These are phyloP conservation scores for Russula griseocarnosa DNA, from an alignment of 768 basidiomycete genomes.

Conservation along the genomic window DNA sequence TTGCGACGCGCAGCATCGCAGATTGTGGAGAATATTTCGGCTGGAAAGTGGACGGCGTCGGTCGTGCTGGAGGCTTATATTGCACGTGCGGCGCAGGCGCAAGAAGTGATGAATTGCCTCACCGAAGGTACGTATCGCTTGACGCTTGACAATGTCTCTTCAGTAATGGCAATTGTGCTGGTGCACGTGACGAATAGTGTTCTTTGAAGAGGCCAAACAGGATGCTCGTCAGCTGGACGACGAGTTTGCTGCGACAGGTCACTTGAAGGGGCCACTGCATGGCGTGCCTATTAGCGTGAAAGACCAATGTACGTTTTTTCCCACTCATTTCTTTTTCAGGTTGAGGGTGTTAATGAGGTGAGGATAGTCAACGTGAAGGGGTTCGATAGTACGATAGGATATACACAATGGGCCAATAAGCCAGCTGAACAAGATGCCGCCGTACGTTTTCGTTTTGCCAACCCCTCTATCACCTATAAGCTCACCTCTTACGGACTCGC, in stretches of 20 bases:
- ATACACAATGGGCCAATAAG: slow-evolving; percentile 63
- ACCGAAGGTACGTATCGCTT: slow-evolving; percentile 57
- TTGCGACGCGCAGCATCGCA: slow-evolving; percentile 36
- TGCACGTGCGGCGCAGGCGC: slow-evolving; percentile 50
- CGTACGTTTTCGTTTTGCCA: slow-evolving; percentile 39
- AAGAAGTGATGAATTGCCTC: slow-evolving; percentile 65
- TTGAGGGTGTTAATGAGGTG: background rate
- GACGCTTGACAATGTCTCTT: no score
- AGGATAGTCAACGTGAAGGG: slow-evolving; percentile 55
- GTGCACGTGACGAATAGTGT: slow-evolving; percentile 43
- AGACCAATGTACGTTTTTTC: slow-evolving; percentile 56
- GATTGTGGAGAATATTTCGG: slow-evolving; percentile 42
- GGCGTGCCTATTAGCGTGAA: slow-evolving; percentile 80
- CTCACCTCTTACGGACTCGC: background rate
- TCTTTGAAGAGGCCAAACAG: slow-evolving; percentile 63
- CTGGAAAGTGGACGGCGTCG: slow-evolving; percentile 44
- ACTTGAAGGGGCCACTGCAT: slow-evolving; percentile 65
- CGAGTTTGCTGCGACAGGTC: slow-evolving; percentile 55
- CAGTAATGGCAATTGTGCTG: background rate
- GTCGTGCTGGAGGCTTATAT: slow-evolving; percentile 46
- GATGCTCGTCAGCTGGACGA: slow-evolving; percentile 63
- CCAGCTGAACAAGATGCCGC: slow-evolving; percentile 58
- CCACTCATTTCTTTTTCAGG: no score
- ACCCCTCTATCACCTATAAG: background rate
- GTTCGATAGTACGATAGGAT: slow-evolving; percentile 67